Evolutionary conservation across 257 asterid species (phyloP), one percentile per base, ranked within the genome.

Genomic region (Mentha longifolia): DNA sequence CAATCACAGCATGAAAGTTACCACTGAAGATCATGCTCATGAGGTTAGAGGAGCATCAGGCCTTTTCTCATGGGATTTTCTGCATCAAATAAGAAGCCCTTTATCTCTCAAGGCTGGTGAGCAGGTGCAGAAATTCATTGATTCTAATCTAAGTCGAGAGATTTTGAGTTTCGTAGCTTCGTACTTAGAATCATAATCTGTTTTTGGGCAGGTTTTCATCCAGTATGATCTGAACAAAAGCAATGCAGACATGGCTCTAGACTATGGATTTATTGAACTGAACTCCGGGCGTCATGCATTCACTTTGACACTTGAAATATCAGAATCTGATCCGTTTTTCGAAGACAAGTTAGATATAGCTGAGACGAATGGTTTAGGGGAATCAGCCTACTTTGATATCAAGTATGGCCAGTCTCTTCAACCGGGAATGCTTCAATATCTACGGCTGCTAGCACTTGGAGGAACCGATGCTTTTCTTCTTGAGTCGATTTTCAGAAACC

Each of bases 201-300:
- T 61, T 77, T 45, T 78, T 35, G 39, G 76, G 59, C 89, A 92
- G 99, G 91, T 94, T 22, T 80, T 73, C 61, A 85, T 92, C 79
- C 98, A 95, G 68, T 95, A 95, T 74, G 91, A 85, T 84, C 55
- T 92, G 83, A 89, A 92, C 3, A 95, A 95, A 82, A 95, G 98
- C 61, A 89, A 87, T 76, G 98, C 98, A 16, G 99, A 95, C 71
- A 84, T 95, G 92, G 99, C 97, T 67, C 82, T 95, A 68, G 99
- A 90, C 78, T 95, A 95, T 43, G 99, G 99, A 58, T 95, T 95
- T 81, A 79, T 83, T 7, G 98, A 91, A 57, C 66, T 88, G 15
- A 80, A 52, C 9, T 63, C 92, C 47, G 83, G 51, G 6, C 97
- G 98, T 16, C 85, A 94, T 72, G 87, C 95, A 28, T 94, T 89